These are phyloP conservation scores for Talaromyces funiculosus DNA, from an alignment of 2,329 filamentous ascomycete genomes.

Conservation along the genomic window DNA sequence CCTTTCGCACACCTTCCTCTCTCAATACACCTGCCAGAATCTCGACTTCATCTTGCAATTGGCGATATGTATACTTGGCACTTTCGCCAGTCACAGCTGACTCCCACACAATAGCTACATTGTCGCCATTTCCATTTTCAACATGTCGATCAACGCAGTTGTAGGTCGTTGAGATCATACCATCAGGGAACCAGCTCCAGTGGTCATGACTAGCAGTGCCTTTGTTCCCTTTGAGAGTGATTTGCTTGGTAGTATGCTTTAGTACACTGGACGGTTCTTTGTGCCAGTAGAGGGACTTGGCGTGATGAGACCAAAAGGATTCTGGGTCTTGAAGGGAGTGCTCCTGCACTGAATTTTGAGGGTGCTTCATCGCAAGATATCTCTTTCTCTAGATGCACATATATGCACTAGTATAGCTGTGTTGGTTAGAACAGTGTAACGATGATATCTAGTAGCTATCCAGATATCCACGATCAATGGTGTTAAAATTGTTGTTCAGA, in stretches of 20 bases:
- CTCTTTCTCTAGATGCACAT: not conserved
- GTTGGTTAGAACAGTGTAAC: not conserved
- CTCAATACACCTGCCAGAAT: conserved; percentile 73
- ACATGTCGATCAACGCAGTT: conserved; percentile 91
- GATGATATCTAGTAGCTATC: not conserved
- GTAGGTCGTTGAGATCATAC: conserved; percentile 84
- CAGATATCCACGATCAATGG: not conserved
- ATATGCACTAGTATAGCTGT: not conserved
- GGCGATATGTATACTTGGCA: conserved; percentile 65
- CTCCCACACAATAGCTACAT: conserved; percentile 77
- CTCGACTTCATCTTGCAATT: conserved; percentile 74
- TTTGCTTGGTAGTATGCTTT: conserved; percentile 51
- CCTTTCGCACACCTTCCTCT: conserved; percentile 74
- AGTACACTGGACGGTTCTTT: conserved; percentile 63
- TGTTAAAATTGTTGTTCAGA: not conserved
- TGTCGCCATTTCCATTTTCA: conserved; percentile 65
- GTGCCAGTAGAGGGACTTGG: conserved; percentile 73
- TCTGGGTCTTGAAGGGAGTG: conserved; percentile 63
- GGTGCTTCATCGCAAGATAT: conserved; percentile 20
- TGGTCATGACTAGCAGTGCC: conserved; percentile 60
- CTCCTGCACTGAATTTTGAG: conserved; percentile 47
- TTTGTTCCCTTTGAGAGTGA: conserved; percentile 42
- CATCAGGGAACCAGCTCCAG: conserved; percentile 88
- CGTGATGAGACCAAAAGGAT: conserved; percentile 70
- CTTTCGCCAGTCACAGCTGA: conserved; percentile 74